Conservation (phyloP, 169 alveolate species). For the Plasmodium gallinaceum region DNA sequence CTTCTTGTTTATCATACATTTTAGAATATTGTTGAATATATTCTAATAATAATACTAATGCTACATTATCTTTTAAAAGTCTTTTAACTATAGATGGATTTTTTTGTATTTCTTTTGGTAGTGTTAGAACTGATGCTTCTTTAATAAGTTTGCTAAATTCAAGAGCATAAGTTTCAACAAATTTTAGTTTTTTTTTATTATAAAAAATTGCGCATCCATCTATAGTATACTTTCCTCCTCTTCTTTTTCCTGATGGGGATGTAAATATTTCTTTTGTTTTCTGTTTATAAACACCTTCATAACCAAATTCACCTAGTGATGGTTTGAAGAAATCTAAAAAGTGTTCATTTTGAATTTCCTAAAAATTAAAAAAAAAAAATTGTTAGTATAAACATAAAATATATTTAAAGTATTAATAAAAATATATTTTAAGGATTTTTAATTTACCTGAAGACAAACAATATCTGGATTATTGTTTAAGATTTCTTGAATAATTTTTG, state of each 20-base stretch:
- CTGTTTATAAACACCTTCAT: slow-evolving; percentile 86
- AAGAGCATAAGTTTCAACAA: slow-evolving; percentile 82
- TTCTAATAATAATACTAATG: slow-evolving; percentile 81
- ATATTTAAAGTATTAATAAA: not conserved
- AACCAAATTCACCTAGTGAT: slow-evolving; percentile 80
- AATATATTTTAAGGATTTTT: not conserved
- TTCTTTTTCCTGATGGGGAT: slow-evolving; percentile 84
- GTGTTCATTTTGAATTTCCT: slow-evolving; percentile 87
- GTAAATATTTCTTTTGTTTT: slow-evolving; percentile 86
- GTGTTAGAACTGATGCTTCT: slow-evolving; percentile 81
- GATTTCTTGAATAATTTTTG: slow-evolving; percentile 86
- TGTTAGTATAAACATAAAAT: not conserved
- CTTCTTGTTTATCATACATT: slow-evolving; percentile 42
- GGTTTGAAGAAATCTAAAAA: slow-evolving; percentile 86
- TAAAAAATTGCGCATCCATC: slow-evolving; percentile 88
- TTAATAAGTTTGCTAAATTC: slow-evolving; percentile 85
- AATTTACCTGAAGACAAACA: slow-evolving; percentile 81
- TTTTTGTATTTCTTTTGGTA: slow-evolving; percentile 82
- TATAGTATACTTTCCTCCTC: slow-evolving; percentile 86
- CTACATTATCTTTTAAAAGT: slow-evolving; percentile 86
- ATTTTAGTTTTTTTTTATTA: slow-evolving; percentile 79
- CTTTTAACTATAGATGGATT: slow-evolving; percentile 81
- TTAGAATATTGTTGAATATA: slow-evolving; percentile 58
- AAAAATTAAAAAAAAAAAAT: not conserved
- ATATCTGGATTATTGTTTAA: slow-evolving; percentile 83